Conservation (phyloP, 2,329 filamentous ascomycete species). For the Penicillium verrucosum region DNA sequence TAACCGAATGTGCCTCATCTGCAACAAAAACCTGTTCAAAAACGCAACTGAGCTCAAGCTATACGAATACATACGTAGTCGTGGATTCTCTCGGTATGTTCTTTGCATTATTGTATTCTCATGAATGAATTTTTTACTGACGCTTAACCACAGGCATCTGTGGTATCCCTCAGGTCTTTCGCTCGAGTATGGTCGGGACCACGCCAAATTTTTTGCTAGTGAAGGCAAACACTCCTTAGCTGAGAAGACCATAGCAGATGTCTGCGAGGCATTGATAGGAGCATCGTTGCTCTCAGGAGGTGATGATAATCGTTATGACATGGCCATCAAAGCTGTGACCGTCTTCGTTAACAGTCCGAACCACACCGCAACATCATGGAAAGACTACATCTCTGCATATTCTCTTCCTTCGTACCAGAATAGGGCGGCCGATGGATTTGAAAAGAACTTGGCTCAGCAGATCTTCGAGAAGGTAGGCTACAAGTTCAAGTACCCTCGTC, state of each 20-base stretch:
- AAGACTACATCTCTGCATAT: conserved; percentile 71
- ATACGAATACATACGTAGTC: conserved; percentile 77
- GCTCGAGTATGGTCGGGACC: conserved; percentile 68
- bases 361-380: conserved; percentile 67
- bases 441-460: conserved; percentile 64
- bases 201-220: conserved; percentile 46
- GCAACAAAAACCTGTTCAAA: conserved; percentile 85
- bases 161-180: conserved; percentile 87
- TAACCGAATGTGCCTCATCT: conserved; percentile 83
- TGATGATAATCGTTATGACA: conserved; percentile 51
- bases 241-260: conserved; percentile 90
- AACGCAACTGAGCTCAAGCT: conserved; percentile 64
- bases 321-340: conserved; percentile 58
- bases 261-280: conserved; percentile 91
- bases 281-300: conserved; percentile 66
- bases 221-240: conserved; percentile 62
- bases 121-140: conserved; percentile 3
- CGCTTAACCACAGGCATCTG: conserved; percentile 50
- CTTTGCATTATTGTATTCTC: conserved; percentile 1
- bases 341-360: conserved; percentile 63
- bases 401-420: conserved; percentile 68
- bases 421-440: conserved; percentile 59
- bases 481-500: conserved; percentile 68
- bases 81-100: conserved; percentile 67
- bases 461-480: conserved; percentile 59